phyloP scores from a whole-genome alignment of 169 alveolate species.

The Eimeria brunetti region DNA sequence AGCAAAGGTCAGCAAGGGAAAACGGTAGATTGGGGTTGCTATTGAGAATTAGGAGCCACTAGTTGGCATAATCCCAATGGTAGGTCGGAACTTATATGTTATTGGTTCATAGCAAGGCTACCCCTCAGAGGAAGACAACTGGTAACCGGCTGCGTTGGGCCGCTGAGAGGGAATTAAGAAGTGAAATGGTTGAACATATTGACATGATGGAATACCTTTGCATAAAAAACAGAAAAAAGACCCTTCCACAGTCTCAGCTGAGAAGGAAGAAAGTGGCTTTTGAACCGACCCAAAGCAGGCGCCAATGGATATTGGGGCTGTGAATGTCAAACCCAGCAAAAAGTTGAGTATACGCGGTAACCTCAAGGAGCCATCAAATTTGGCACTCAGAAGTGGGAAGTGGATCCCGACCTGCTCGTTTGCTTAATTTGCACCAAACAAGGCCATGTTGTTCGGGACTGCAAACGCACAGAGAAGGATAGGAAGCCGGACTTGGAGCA shows the following conservation, averaged over 20 bases:
- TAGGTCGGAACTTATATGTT: too few species aligned
- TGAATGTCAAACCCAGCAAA: not conserved
- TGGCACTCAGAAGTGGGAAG: not conserved
- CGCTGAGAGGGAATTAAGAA: not conserved
- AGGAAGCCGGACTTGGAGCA: not conserved
- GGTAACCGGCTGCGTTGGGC: conserved; percentile 8
- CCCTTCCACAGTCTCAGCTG: not conserved
- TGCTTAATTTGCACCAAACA: not conserved
- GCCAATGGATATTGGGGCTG: not conserved
- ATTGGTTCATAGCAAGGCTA: not conserved
- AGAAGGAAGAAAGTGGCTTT: not conserved
- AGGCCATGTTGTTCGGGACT: not conserved
- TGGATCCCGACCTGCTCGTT: not conserved
- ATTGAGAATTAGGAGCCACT: too few species aligned
- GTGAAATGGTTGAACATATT: not conserved
- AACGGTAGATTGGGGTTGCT: too few species aligned
- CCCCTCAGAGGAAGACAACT: not conserved
- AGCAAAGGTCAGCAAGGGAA: too few species aligned
- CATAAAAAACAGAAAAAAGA: not conserved
- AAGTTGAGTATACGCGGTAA: not conserved
- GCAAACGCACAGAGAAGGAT: not conserved
- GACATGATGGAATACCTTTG: not conserved
- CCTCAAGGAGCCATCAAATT: not conserved
- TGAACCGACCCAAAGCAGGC: not conserved
- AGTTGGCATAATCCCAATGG: too few species aligned